Percentiles rank a stretch among this genome's conserved stretches.
These are phyloP conservation scores for Oehlia diaphana DNA, from an alignment of 192 early-diverging fungal species.

Conservation along the genomic window DNA sequence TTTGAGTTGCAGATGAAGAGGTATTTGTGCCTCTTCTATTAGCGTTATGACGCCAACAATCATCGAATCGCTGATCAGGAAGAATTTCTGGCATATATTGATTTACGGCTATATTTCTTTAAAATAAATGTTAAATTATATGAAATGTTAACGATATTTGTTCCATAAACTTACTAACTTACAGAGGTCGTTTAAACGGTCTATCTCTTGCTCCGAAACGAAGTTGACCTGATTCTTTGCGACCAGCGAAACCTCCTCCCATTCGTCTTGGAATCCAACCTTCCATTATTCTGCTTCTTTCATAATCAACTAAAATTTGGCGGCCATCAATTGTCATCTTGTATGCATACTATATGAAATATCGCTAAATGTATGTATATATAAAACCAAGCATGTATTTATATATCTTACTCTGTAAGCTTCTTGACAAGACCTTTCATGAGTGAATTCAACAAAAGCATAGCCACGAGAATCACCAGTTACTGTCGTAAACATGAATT, in stretches of 20 bases:
- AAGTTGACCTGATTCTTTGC: slow-evolving; percentile 45
- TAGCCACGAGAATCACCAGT: slow-evolving; percentile 42
- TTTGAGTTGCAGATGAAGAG: not conserved
- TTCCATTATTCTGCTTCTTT: slow-evolving; percentile 37
- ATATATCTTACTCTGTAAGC: slow-evolving; percentile 32
- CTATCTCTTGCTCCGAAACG: slow-evolving; percentile 45
- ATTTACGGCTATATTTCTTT: slow-evolving; percentile 23
- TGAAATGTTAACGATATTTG: not conserved
- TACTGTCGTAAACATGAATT: slow-evolving; percentile 20
- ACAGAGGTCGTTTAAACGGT: slow-evolving; percentile 35
- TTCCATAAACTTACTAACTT: not conserved
- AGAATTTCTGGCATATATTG: slow-evolving; percentile 27
- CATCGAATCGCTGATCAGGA: slow-evolving; percentile 23
- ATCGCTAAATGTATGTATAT: not conserved
- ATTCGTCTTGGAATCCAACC: slow-evolving; percentile 45
- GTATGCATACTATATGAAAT: slow-evolving; percentile 21
- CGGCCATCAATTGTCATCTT: slow-evolving; percentile 33
- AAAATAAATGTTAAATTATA: not conserved
- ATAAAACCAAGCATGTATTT: not conserved
- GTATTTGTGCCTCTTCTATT: not conserved
- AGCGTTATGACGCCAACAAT: slow-evolving; percentile 25
- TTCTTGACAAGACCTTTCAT: slow-evolving; percentile 31
- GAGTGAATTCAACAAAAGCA: slow-evolving; percentile 35
- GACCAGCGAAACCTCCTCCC: slow-evolving; percentile 46
- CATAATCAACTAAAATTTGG: slow-evolving; percentile 43